Evolutionary conservation across 31 red algal genomes (phyloP).

Genomic region (Odonthalia washingtoniensis): DNA sequence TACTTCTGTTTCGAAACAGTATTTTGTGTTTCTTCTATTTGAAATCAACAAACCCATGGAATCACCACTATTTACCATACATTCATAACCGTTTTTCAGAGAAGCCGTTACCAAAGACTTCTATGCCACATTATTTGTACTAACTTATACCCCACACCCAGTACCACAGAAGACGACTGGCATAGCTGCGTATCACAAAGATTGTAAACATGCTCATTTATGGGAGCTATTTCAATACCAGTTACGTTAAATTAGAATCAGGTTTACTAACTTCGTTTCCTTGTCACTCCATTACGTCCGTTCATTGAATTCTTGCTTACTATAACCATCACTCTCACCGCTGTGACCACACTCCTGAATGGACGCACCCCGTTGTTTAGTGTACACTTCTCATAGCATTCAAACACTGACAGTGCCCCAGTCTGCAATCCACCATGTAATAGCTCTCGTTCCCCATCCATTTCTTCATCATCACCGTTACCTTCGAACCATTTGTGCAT

Average conservation of each 20-base stretch:
- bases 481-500: slow-evolving; percentile 85
- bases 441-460: background rate
- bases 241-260: slow-evolving; percentile 30
- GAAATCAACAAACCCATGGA: too few species aligned
- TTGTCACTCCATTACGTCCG: background rate
- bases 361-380: background rate
- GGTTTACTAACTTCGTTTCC: background rate
- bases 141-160: too few species aligned
- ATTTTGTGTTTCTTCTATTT: too few species aligned
- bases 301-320: too few species aligned
- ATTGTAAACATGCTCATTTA: too few species aligned
- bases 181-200: too few species aligned
- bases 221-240: slow-evolving; percentile 38
- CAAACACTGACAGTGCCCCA: background rate
- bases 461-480: background rate
- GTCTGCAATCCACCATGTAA: background rate
- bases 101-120: too few species aligned
- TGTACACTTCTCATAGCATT: background rate
- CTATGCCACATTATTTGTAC: too few species aligned
- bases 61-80: too few species aligned
- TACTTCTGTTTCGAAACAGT: too few species aligned
- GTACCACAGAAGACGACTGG: too few species aligned
- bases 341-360: background rate
- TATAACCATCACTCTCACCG: slow-evolving; percentile 6
- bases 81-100: too few species aligned